Base-by-base conservation (phyloP, 106 monocot genomes). In the Cymbidium sinense region DNA sequence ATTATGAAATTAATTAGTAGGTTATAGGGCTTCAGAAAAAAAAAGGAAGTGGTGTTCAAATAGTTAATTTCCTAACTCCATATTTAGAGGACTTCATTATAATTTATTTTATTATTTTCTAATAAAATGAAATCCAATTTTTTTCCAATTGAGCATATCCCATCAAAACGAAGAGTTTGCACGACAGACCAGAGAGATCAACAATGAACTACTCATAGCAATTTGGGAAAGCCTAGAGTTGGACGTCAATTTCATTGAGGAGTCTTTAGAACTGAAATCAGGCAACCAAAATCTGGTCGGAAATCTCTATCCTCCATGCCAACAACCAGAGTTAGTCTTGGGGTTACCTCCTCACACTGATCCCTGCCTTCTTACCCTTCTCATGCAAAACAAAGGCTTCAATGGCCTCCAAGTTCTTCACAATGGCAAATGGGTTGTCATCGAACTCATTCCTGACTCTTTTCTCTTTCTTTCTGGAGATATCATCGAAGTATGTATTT, bases 281-380 rank as follows among this genome's bases (percentile, higher is more conserved):
- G 71, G 83, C 20, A 61, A 58, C 29, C 90, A 88, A 64, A 50
- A 76, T 27, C 21, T 91, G 11, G 71, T 30, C 2, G 81, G 34
- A 1, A 94, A 94, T 61, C 36, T 84, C 34, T 91, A 87, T 43
- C 91, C 91, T 17, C 85, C 87, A 1, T 91, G 86, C 75, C 83
- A 82, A 2, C 79, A 85, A 43, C 87, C 87, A 5, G 86, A 89
- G 55, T 35, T 81, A 0, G 79, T 78, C 30, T 28, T 87, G 8
- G 91, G 94, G 1, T 41, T 94, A 1, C 83, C 89, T 0, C 76
- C 91, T 13, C 91, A 94, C 55, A 85, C 90, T 8, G 94, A 94
- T 77, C 87, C 89, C 35, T 87, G 87, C 79, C 78, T 87, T 52
- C 74, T 94, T 65, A 91, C 87, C 7, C 15, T 94, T 11, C 84